Evolutionary conservation across 2,329 filamentous ascomycete species (phyloP), one percentile per base, ranked within the genome.

Genomic region (Alternaria hordeiaustralica): DNA sequence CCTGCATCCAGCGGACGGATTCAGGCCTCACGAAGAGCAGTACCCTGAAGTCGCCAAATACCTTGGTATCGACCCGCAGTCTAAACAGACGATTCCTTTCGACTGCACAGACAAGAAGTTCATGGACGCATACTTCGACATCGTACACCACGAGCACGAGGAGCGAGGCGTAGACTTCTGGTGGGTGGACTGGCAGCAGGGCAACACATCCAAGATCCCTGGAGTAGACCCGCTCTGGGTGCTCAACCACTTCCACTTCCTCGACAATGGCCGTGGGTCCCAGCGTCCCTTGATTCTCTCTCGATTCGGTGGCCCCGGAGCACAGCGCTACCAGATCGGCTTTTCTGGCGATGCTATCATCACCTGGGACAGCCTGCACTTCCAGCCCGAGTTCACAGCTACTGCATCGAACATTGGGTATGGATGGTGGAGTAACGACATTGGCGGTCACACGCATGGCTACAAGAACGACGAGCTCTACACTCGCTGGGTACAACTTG

Each of bases 161-260:
- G 79, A 84, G 1, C 79, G 86, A 9, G 88, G 86, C 1, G 82
- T 84, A 21, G 88, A 90, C 70, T 89, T 90, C 60, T 89, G 87
- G 87, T 90, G 88, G 88, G 83, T 90, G 26, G 88, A 90, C 72
- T 90, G 88, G 88, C 88, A 90, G 74, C 88, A 90, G 73, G 88
- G 88, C 2, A 78, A 81, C 3, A 79, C 82, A 60, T 87, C 87
- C 2, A 82, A 82, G 33, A 82, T 89, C 6, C 84, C 83, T 0
- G 87, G 87, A 2, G 79, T 90, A 3, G 88, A 90, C 72, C 88
- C 88, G 0, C 79, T 90, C 0, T 90, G 88, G 88, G 78, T 89
- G 23, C 81, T 90, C 20, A 90, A 90, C 69, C 88, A 90, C 71
- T 90, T 86, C 70, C 87, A 90, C 60, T 90, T 86, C 72, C 78